These are phyloP conservation scores for Penicillium turbatum DNA, from an alignment of 495 filamentous ascomycete genomes.

Conservation along the genomic window DNA sequence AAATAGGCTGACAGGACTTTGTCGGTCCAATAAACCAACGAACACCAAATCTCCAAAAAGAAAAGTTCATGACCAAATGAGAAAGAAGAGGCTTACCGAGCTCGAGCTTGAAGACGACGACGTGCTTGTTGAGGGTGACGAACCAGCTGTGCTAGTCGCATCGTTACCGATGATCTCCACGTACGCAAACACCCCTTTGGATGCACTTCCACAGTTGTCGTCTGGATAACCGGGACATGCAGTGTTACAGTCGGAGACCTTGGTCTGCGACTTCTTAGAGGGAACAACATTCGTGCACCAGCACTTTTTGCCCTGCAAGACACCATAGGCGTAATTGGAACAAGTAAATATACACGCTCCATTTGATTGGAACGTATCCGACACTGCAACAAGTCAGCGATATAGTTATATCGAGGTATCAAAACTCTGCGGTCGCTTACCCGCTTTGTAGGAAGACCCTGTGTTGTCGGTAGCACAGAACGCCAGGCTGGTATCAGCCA, in stretches of 20 bases:
- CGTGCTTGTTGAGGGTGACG: conserved; percentile 18
- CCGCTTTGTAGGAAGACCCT: conserved; percentile 26
- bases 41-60: not conserved
- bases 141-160: conserved; percentile 35
- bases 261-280: conserved; percentile 33
- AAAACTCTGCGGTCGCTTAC: conserved; percentile 22
- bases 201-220: conserved; percentile 59
- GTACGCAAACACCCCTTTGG: conserved; percentile 57
- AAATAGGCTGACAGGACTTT: not conserved
- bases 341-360: conserved; percentile 58
- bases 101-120: not conserved
- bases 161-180: conserved; percentile 25
- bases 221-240: conserved; percentile 62
- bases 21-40: not conserved
- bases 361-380: conserved; percentile 59
- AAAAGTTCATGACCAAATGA: not conserved
- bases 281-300: conserved; percentile 76
- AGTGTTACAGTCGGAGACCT: conserved; percentile 46
- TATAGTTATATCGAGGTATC: not conserved
- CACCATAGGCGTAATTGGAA: conserved; percentile 59
- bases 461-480: conserved; percentile 50
- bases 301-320: conserved; percentile 60
- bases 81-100: conserved; percentile 6
- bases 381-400: conserved; percentile 37
- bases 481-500: conserved; percentile 20